These are phyloP conservation scores for Ceratocystis albifundus DNA, from an alignment of 2,329 filamentous ascomycete species.

Conservation along the genomic window DNA sequence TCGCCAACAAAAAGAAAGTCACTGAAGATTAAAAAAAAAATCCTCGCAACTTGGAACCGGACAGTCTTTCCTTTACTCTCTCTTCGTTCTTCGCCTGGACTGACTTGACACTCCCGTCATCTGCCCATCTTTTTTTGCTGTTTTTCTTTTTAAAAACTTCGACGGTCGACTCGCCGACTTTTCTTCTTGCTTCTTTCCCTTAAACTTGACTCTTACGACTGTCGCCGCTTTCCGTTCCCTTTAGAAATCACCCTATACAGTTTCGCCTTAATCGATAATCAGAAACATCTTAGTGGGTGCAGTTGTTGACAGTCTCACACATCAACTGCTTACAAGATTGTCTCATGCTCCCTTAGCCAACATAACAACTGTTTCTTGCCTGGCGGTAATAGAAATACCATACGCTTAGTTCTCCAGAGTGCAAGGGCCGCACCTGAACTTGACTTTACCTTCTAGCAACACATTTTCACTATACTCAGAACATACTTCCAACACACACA, in stretches of 20 bases:
- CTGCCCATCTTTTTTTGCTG: conserved; percentile 8
- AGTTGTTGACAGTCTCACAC: not conserved
- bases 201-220: not conserved
- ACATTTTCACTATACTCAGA: not conserved
- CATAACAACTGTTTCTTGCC: not conserved
- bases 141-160: conserved; percentile 10
- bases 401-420: not conserved
- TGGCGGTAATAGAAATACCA: not conserved
- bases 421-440: not conserved
- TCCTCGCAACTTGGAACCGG: not conserved
- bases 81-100: not conserved
- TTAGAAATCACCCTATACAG: not conserved
- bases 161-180: conserved; percentile 21
- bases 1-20: not conserved
- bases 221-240: not conserved
- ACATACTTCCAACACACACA: not conserved
- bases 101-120: conserved; percentile 17
- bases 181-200: not conserved
- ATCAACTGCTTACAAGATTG: not conserved
- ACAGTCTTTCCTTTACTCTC: conserved; percentile 19
- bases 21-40: not conserved
- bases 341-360: not conserved
- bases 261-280: conserved; percentile 1
- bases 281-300: not conserved
- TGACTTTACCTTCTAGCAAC: not conserved